Base-by-base conservation (phyloP, 108 stramenopile genomes). In the Nannochloropsis gaditana region DNA sequence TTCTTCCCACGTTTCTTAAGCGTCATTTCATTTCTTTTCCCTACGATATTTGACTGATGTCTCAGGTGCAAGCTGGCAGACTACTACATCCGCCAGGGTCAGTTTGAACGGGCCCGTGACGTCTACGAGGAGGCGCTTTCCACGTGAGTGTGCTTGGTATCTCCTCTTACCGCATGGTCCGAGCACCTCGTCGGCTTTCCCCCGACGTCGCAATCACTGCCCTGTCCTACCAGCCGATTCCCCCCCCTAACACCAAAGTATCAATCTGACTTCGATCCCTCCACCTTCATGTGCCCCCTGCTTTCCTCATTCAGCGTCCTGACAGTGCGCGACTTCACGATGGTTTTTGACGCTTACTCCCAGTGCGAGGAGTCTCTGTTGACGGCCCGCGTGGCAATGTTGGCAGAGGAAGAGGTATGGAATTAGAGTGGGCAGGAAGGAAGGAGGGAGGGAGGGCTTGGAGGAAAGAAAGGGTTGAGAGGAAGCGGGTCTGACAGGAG, bases 121-220 rank as follows among this genome's bases (percentile, higher is more conserved):
- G 93, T 99, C 5, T 98, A 97, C 87, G 99, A 99, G 91, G 99
- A 98, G 89, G 97, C 94, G 31, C 82, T 97, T 11, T 91, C 93
- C 84, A 83, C 90, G 41, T 50, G 31, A 31, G 31, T 31, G 31
- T 31, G 31, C 31, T 31, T 31, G 31, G 31, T 31, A 31, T 31
- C 31, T 31, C 31, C 31, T 31, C 31, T 31, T 31, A 0, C 31
- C 31, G 31, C 31, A 31, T 31, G 31, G 31, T 31, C 31, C 31
- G 31, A 31, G 31, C 31, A 1, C 31, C 31, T 31, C 31, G 31
- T 31, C 31, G 31, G 31, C 31, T 31, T 31, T 31, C 31, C 31
- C 31, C 31, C 31, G 96, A 96, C 79, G 91, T 90, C 42, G 9
- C 80, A 11, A 31, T 41, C 80, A 41, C 80, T 41, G 11, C 31